Percentiles rank a stretch among this genome's conserved stretches.
Evolutionary conservation across 179 eudicot species (phyloP).

Genomic region (Beta macrorhiza): DNA sequence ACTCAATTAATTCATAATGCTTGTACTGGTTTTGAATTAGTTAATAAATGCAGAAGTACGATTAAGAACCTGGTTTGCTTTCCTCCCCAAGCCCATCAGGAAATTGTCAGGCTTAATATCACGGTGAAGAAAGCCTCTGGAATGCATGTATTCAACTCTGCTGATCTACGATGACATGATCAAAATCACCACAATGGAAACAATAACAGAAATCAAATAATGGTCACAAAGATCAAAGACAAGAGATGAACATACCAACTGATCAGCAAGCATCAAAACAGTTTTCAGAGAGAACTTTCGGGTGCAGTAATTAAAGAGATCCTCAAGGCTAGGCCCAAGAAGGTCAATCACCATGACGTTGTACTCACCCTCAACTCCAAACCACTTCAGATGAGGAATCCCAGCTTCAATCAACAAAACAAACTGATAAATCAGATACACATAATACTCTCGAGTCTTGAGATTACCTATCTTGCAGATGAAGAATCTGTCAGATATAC

Average conservation of each 20-base stretch:
- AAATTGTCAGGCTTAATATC: conserved; percentile 98
- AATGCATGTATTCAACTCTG: conserved; percentile 92
- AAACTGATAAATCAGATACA: neutral
- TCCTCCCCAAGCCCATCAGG: conserved; percentile 95
- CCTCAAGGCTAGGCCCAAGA: conserved; percentile 92
- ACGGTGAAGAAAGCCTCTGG: conserved; percentile 95
- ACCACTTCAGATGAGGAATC: conserved; percentile 71
- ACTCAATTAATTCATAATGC: no score
- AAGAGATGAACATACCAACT: conserved; percentile 56
- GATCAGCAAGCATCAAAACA: conserved; percentile 96
- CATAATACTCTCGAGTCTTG: neutral
- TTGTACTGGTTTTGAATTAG: neutral
- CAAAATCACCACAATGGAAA: neutral
- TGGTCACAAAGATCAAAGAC: neutral
- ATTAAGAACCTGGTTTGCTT: conserved; percentile 78
- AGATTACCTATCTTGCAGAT: neutral
- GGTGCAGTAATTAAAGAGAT: conserved; percentile 86
- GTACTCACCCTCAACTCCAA: conserved; percentile 77
- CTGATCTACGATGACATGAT: conserved; percentile 48
- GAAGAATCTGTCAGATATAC: neutral
- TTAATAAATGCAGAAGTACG: neutral
- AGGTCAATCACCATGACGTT: conserved; percentile 83
- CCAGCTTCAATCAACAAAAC: conserved; percentile 45
- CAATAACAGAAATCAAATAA: neutral
- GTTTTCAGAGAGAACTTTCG: conserved; percentile 81